Percentiles rank a stretch among this genome's conserved stretches.
Conservation (phyloP, 139 green algal species). For the Nannochloris sp. region DNA sequence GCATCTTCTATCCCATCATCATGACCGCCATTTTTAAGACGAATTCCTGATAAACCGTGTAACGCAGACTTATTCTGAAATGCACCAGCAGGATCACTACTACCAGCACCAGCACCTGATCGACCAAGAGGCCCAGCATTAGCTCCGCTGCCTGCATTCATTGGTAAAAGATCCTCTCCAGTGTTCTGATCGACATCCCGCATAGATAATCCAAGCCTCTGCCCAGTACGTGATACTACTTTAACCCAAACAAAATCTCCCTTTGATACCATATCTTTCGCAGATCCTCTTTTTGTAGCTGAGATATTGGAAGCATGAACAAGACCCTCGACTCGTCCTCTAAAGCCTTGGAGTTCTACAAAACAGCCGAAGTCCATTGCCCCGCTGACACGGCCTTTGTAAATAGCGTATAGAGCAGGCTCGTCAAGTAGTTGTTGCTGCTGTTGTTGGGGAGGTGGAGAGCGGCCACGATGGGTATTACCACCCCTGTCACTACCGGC, state of each 20-base stretch:
- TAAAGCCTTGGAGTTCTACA: slow-evolving; percentile 78
- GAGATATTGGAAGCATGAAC: slow-evolving; percentile 89
- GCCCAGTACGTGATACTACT: slow-evolving; percentile 47
- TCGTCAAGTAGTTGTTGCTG: slow-evolving; percentile 31
- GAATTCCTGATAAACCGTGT: slow-evolving; percentile 79
- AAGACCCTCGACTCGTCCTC: slow-evolving; percentile 73
- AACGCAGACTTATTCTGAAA: slow-evolving; percentile 23
- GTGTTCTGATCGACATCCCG: slow-evolving; percentile 92
- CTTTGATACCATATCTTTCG: slow-evolving; percentile 35
- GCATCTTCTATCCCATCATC: background rate
- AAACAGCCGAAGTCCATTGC: slow-evolving; percentile 97
- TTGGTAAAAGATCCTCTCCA: slow-evolving; percentile 69
- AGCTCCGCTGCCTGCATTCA: background rate
- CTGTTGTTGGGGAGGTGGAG: background rate
- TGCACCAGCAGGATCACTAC: slow-evolving; percentile 5
- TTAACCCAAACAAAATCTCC: slow-evolving; percentile 74
- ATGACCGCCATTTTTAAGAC: slow-evolving; percentile 23
- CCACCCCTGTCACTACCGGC: too few species aligned
- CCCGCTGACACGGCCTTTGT: slow-evolving; percentile 58
- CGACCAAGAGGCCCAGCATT: slow-evolving; percentile 2
- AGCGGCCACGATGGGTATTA: slow-evolving; percentile 23
- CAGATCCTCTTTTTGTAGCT: slow-evolving; percentile 6
- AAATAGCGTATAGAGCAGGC: slow-evolving; percentile 70
- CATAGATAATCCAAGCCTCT: slow-evolving; percentile 80
- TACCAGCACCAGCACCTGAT: slow-evolving; percentile 26